Conservation (phyloP, 1,284 basidiomycete species). For the Amylostereum areolatum region DNA sequence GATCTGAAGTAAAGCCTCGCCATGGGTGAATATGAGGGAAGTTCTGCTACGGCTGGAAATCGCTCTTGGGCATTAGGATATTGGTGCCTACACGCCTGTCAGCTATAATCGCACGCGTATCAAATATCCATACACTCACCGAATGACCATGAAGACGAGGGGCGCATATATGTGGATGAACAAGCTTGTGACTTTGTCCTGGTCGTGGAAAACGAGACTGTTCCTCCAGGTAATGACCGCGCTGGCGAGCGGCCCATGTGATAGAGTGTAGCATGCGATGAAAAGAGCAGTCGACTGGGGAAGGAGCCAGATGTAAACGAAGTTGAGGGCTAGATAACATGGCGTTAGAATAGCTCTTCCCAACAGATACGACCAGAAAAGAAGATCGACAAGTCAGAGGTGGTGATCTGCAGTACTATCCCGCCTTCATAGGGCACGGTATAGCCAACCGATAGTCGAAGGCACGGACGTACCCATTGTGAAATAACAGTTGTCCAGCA, state of each 20-base stretch:
- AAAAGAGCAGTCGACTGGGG: conserved; percentile 72
- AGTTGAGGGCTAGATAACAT: conserved; percentile 55
- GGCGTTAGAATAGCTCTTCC: too few relatives aligned
- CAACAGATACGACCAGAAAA: too few relatives aligned
- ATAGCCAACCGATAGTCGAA: too few relatives aligned
- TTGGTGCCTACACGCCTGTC: conserved; percentile 57
- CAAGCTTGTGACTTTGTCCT: conserved; percentile 87
- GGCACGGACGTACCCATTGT: conserved; percentile 41
- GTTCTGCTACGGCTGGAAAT: conserved; percentile 74
- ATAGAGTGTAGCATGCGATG: conserved; percentile 83
- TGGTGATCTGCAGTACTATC: too few relatives aligned
- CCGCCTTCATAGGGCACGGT: too few relatives aligned
- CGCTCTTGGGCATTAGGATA: conserved; percentile 69
- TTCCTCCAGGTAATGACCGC: conserved; percentile 97
- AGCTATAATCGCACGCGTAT: conserved; percentile 5
- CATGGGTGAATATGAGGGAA: conserved; percentile 61
- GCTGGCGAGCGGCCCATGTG: conserved; percentile 84
- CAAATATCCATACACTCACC: conserved; percentile 40
- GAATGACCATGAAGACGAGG: conserved; percentile 81
- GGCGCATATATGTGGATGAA: conserved; percentile 91
- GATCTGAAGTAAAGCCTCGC: conserved; percentile 57
- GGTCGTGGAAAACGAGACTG: conserved; percentile 92
- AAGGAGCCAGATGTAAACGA: conserved; percentile 82
- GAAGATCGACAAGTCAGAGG: too few relatives aligned
- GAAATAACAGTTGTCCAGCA: conserved; percentile 91